Percentiles rank a stretch among this genome's conserved stretches.
Evolutionary conservation across 768 basidiomycete species (phyloP).

Genomic region (Xerocomellus chrysenteron): DNA sequence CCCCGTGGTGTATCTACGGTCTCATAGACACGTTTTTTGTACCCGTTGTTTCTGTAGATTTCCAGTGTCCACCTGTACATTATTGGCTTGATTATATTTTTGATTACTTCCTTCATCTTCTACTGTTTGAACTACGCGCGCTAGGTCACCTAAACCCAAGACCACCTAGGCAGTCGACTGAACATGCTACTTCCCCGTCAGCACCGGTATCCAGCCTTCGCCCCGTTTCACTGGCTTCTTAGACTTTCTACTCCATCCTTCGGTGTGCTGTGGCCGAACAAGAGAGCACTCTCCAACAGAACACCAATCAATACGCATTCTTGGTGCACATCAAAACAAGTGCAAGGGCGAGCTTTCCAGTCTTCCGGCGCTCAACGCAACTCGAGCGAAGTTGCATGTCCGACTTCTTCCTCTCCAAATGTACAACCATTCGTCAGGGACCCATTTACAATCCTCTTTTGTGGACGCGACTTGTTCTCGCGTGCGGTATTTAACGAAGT

Average conservation of each 20-base stretch:
- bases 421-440: conserved; percentile 13
- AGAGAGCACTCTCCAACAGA: neutral
- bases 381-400: neutral
- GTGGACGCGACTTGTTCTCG: conserved; percentile 89
- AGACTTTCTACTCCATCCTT: neutral
- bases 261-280: neutral
- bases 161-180: neutral
- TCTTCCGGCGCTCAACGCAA: neutral
- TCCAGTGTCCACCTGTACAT: conserved; percentile 13
- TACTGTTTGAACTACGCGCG: neutral
- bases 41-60: conserved; percentile 3
- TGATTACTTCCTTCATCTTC: neutral
- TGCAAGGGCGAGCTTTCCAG: neutral
- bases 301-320: neutral
- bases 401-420: neutral
- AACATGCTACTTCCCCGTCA: conserved; percentile 3
- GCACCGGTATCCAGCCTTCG: neutral
- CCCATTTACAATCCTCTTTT: conserved; percentile 76
- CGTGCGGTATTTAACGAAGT: conserved; percentile 67
- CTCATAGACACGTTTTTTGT: conserved; percentile 15
- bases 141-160: too few species aligned
- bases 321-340: neutral
- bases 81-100: conserved; percentile 8
- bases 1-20: conserved; percentile 14
- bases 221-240: neutral